Evolutionary conservation across 768 basidiomycete species (phyloP).

Genomic region (Leccinum uliginosum): DNA sequence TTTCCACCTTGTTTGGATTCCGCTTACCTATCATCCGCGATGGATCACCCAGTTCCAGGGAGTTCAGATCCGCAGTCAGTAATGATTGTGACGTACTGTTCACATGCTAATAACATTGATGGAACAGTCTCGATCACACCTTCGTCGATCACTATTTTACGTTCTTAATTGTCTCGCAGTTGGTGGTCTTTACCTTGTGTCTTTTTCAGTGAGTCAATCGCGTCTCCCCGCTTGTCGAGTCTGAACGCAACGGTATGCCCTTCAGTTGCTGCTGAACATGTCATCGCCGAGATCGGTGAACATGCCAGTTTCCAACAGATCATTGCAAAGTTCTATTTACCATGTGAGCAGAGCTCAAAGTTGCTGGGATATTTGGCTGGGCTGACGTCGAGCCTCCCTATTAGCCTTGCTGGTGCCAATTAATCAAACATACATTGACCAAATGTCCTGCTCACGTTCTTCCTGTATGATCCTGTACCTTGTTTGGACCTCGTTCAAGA

Average conservation of each 20-base stretch:
- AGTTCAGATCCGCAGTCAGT: constrained; percentile 32
- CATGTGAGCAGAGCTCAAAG: constrained; percentile 33
- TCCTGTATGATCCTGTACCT: constrained; percentile 91
- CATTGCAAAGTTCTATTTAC: constrained; percentile 40
- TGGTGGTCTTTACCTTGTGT: constrained; percentile 92
- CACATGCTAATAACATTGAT: not conserved
- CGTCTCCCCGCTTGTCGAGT: not conserved
- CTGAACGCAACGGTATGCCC: not conserved
- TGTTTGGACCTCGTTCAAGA: constrained; percentile 76
- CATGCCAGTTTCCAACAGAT: constrained; percentile 44
- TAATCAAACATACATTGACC: constrained; percentile 86
- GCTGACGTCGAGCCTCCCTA: constrained; percentile 19
- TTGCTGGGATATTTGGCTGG: not conserved
- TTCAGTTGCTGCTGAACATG: constrained; percentile 33
- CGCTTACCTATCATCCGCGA: constrained; percentile 87
- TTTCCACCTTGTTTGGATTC: constrained; percentile 86
- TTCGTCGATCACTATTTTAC: constrained; percentile 91
- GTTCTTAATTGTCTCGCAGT: constrained; percentile 90
- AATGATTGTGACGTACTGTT: not conserved
- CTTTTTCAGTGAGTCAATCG: constrained; percentile 62
- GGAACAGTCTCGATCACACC: constrained; percentile 77
- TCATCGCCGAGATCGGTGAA: constrained; percentile 45
- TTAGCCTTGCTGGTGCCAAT: constrained; percentile 68
- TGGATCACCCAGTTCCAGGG: constrained; percentile 71
- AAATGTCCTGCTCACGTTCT: constrained; percentile 88